A percentile compares a stretch with the other conserved stretches of the same genome.
Evolutionary conservation across 306 rosid species (phyloP).

Genomic region (Abrus pulchellus): DNA sequence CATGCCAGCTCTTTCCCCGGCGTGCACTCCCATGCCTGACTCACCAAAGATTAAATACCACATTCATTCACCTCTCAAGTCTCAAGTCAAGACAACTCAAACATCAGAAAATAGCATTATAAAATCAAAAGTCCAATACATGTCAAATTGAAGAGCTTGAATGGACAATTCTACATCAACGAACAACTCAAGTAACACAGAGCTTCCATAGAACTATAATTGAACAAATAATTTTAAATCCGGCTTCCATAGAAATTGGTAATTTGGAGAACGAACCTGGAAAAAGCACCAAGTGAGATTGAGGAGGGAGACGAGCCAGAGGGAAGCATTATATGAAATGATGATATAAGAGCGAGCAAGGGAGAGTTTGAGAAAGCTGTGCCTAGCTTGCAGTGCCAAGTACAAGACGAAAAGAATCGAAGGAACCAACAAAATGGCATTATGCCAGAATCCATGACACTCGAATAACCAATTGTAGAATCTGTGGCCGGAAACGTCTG

Average conservation of each 20-base stretch:
- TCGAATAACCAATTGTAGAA: background rate
- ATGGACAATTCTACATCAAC: background rate
- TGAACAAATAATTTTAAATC: background rate
- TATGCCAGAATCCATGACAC: conserved; percentile 31
- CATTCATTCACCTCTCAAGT: background rate
- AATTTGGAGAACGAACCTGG: conserved; percentile 58
- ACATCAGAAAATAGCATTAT: background rate
- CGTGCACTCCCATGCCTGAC: conserved; percentile 79
- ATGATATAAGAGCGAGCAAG: conserved; percentile 46
- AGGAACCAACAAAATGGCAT: background rate
- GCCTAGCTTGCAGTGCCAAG: conserved; percentile 45
- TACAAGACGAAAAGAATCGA: conserved; percentile 41
- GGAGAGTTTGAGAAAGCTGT: conserved; percentile 39
- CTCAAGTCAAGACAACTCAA: background rate
- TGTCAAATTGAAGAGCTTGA: background rate
- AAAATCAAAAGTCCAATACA: background rate
- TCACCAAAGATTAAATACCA: conserved; percentile 20
- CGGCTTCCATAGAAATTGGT: background rate
- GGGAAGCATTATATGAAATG: conserved; percentile 42
- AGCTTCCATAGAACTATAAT: background rate
- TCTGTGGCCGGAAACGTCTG: background rate
- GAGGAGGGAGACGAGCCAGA: conserved; percentile 48
- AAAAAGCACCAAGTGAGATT: conserved; percentile 69
- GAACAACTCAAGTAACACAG: background rate
- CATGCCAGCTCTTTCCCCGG: conserved; percentile 50